Conservation (phyloP, 805 yeast species). For the Citeromyces matritensis region DNA sequence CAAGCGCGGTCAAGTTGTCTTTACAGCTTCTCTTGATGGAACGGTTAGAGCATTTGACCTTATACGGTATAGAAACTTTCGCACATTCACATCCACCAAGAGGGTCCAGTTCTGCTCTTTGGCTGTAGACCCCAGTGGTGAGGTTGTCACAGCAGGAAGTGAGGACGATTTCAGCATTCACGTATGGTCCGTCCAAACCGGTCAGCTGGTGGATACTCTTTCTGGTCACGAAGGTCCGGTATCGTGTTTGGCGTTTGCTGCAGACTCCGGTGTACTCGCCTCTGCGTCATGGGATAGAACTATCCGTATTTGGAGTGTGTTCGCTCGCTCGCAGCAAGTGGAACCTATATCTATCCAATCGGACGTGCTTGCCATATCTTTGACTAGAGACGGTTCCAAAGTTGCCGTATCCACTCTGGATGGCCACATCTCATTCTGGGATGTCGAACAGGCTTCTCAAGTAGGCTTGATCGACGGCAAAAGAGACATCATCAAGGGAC, state of each 20-base stretch:
- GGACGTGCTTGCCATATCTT: slow-evolving; percentile 69
- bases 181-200: slow-evolving; percentile 96
- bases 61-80: slow-evolving; percentile 80
- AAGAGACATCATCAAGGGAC: slow-evolving; percentile 75
- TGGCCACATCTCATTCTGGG: slow-evolving; percentile 78
- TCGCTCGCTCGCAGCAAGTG: slow-evolving; percentile 72
- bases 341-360: slow-evolving; percentile 81
- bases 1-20: slow-evolving; percentile 78
- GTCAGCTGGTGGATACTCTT: slow-evolving; percentile 75
- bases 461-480: slow-evolving; percentile 74
- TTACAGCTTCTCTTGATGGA: slow-evolving; percentile 88
- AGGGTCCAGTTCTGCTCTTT: slow-evolving; percentile 76
- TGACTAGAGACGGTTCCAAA: slow-evolving; percentile 90
- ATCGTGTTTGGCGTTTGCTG: slow-evolving; percentile 74
- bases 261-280: slow-evolving; percentile 48
- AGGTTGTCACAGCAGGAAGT: slow-evolving; percentile 90
- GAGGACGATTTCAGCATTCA: slow-evolving; percentile 80
- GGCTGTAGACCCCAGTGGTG: slow-evolving; percentile 97
- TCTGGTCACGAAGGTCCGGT: slow-evolving; percentile 96
- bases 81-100: slow-evolving; percentile 86
- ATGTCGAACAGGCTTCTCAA: slow-evolving; percentile 70
- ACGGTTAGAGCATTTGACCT: slow-evolving; percentile 97
- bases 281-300: slow-evolving; percentile 97
- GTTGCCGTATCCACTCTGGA: slow-evolving; percentile 79
- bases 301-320: slow-evolving; percentile 83